These are phyloP conservation scores for Populus ilicifolia DNA, from an alignment of 345 rosid genomes.

Conservation along the genomic window DNA sequence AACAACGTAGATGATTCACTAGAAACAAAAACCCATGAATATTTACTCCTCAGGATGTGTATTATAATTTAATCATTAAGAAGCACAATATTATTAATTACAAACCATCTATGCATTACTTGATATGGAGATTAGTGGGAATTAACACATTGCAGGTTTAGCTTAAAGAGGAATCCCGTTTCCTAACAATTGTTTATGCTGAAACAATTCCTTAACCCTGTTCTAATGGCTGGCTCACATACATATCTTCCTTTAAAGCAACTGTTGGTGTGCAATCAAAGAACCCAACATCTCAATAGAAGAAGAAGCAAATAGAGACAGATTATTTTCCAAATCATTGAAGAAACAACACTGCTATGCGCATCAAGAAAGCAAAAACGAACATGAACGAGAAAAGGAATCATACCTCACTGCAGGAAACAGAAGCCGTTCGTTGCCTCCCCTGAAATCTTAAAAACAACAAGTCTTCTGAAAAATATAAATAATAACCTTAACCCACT, in stretches of 20 bases:
- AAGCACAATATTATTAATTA: not conserved
- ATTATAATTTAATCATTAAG: not conserved
- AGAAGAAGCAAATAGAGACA: not conserved
- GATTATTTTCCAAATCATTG: constrained; percentile 5
- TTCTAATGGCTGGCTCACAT: not conserved
- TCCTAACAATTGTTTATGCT: not conserved
- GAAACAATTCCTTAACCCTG: not conserved
- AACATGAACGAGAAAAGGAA: not conserved
- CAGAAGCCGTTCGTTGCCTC: constrained; percentile 14
- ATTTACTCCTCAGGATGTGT: not conserved
- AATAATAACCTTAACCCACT: too few species aligned
- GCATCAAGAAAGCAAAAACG: not conserved
- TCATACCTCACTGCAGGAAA: constrained; percentile 23
- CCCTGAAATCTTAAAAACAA: constrained; percentile 1
- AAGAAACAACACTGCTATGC: not conserved
- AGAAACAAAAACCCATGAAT: not conserved
- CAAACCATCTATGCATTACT: not conserved
- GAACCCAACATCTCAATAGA: not conserved
- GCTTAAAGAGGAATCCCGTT: not conserved
- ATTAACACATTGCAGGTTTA: not conserved
- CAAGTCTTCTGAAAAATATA: not conserved
- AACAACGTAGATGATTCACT: not conserved
- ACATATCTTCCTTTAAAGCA: constrained; percentile 3
- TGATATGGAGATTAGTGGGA: not conserved
- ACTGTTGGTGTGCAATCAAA: not conserved